phyloP scores from a whole-genome alignment of 2,329 filamentous ascomycete species.

The Xylariaceae sp. region DNA sequence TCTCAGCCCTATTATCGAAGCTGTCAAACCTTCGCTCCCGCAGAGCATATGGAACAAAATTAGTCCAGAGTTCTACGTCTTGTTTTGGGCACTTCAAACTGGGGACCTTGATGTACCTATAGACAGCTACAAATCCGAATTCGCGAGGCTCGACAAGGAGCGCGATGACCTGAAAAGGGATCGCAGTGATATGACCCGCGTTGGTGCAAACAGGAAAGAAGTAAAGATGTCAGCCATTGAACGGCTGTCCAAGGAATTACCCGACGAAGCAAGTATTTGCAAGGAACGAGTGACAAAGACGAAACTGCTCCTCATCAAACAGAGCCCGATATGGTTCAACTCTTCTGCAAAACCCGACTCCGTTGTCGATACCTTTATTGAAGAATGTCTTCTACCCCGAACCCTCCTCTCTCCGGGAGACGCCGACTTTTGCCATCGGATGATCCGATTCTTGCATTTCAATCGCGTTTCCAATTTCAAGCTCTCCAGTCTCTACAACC shows the following conservation, averaged over 20 bases:
- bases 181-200: conserved; percentile 64
- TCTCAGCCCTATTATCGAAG: conserved; percentile 67
- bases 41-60: conserved; percentile 62
- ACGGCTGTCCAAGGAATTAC: conserved; percentile 62
- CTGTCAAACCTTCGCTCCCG: conserved; percentile 57
- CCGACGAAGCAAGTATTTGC: conserved; percentile 68
- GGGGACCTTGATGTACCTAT: conserved; percentile 74
- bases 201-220: conserved; percentile 61
- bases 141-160: conserved; percentile 61
- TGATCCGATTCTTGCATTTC: conserved; percentile 82
- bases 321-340: conserved; percentile 67
- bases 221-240: conserved; percentile 63
- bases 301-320: conserved; percentile 63
- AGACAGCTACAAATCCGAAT: conserved; percentile 72
- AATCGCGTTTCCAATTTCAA: conserved; percentile 81
- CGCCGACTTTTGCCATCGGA: conserved; percentile 79
- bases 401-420: conserved; percentile 78
- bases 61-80: conserved; percentile 75
- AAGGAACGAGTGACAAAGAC: conserved; percentile 62
- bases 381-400: conserved; percentile 89
- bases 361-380: conserved; percentile 71
- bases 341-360: conserved; percentile 57
- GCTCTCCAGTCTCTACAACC: conserved; percentile 75
- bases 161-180: conserved; percentile 63
- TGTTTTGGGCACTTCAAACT: conserved; percentile 86